Evolutionary conservation across 1,284 basidiomycete genomes (phyloP).

Genomic region (Pascua guehoae): DNA sequence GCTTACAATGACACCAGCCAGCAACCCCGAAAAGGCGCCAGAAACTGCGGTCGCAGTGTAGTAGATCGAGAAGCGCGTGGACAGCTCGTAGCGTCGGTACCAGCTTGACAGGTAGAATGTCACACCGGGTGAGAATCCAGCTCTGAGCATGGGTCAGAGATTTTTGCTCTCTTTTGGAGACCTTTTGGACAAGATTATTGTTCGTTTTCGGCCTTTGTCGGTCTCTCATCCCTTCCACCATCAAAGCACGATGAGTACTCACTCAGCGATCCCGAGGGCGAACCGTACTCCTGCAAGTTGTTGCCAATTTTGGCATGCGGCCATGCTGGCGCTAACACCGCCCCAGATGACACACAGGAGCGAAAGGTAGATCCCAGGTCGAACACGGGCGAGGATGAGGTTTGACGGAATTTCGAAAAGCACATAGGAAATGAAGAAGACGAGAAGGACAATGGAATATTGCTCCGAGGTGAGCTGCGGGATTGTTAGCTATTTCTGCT

Average conservation of each 20-base stretch:
- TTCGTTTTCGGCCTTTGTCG: no score
- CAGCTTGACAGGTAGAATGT: conserved; percentile 23
- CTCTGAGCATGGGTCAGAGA: not conserved
- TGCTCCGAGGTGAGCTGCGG: conserved; percentile 37
- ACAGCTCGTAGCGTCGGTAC: conserved; percentile 18
- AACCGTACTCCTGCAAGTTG: conserved; percentile 41
- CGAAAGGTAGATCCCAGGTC: conserved; percentile 36
- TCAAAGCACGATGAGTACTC: not conserved
- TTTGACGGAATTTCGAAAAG: conserved; percentile 41
- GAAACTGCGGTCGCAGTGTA: conserved; percentile 48
- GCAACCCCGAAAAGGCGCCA: conserved; percentile 49
- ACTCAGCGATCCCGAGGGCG: conserved; percentile 26
- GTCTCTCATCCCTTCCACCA: not conserved
- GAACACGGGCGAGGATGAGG: conserved; percentile 31
- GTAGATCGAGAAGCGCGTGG: conserved; percentile 36
- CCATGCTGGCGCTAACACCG: conserved; percentile 40
- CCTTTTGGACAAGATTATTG: no score
- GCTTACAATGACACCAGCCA: conserved; percentile 44
- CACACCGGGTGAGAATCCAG: conserved; percentile 44
- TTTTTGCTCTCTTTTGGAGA: no score
- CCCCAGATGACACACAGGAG: conserved; percentile 40
- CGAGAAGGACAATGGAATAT: conserved; percentile 42
- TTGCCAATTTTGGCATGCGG: conserved; percentile 32
- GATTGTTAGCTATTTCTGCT: no score
- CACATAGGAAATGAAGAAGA: conserved; percentile 36